These are phyloP conservation scores for Phaseolus lunatus DNA, from an alignment of 306 rosid species.

Conservation along the genomic window DNA sequence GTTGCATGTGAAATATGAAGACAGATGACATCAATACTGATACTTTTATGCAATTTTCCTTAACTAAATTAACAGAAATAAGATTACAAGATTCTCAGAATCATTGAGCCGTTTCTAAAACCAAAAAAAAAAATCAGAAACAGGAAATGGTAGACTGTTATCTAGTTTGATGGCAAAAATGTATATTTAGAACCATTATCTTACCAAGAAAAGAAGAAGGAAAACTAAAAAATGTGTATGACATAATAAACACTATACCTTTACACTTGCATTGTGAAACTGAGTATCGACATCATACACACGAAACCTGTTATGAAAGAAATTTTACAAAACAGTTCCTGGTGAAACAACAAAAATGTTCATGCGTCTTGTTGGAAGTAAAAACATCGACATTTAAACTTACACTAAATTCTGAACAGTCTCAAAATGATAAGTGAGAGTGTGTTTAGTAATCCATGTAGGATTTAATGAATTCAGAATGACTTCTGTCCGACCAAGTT, in stretches of 20 bases:
- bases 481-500: conserved; percentile 93
- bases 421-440: conserved; percentile 80
- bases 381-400: conserved; percentile 60
- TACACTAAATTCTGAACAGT: conserved; percentile 91
- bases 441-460: conserved; percentile 80
- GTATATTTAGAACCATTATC: conserved; percentile 31
- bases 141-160: conserved; percentile 30
- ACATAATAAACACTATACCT: conserved; percentile 61
- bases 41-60: background rate
- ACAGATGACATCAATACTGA: background rate
- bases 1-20: conserved; percentile 24
- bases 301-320: conserved; percentile 73
- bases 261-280: conserved; percentile 77
- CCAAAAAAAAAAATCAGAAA: conserved; percentile 8
- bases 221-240: conserved; percentile 34
- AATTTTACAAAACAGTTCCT: conserved; percentile 43
- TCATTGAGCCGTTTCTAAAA: background rate
- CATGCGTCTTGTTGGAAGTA: conserved; percentile 40
- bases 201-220: background rate
- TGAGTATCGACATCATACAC: conserved; percentile 90
- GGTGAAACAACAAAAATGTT: conserved; percentile 47
- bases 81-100: conserved; percentile 17
- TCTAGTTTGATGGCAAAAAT: conserved; percentile 15
- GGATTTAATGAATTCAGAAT: conserved; percentile 85
- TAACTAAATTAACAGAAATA: conserved; percentile 4